A percentile compares a stretch with the other conserved stretches of the same genome.
These are phyloP conservation scores for Coffea eugenioides DNA, from an alignment of 257 asterid genomes.

Conservation along the genomic window DNA sequence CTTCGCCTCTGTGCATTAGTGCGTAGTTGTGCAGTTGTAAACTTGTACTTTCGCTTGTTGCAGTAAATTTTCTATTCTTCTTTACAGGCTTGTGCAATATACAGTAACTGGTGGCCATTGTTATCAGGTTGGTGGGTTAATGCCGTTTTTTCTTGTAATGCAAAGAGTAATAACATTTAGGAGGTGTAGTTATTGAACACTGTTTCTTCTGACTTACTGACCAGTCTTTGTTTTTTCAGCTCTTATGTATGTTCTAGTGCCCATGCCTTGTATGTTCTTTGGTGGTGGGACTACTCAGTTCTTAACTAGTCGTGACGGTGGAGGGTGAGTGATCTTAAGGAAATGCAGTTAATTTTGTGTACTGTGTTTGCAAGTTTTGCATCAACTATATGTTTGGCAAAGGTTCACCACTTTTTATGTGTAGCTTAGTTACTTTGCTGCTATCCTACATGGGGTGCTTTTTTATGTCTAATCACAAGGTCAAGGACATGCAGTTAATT, in stretches of 20 bases:
- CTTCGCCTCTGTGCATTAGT: not conserved
- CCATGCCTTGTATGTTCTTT: conserved; percentile 96
- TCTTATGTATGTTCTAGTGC: conserved; percentile 96
- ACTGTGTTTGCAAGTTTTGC: not conserved
- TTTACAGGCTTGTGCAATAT: conserved; percentile 90
- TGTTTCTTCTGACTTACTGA: conserved; percentile 11
- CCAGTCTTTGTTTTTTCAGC: conserved; percentile 45
- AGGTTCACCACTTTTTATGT: not conserved
- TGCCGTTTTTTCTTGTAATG: not conserved
- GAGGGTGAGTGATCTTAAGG: conserved; percentile 64
- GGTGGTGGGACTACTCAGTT: conserved; percentile 97
- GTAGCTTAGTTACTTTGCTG: not conserved
- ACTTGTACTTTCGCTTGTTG: not conserved
- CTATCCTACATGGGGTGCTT: not conserved
- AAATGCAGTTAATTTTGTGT: not conserved
- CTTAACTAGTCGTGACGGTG: conserved; percentile 91
- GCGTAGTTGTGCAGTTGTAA: not conserved
- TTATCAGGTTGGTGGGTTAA: conserved; percentile 62
- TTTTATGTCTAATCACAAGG: not conserved
- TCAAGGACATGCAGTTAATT: too few species aligned
- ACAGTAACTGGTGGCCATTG: conserved; percentile 99
- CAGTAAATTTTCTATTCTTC: conserved; percentile 5
- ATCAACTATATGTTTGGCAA: not conserved
- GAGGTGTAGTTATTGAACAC: conserved; percentile 5
- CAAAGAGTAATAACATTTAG: not conserved